These are phyloP conservation scores for Fragaria ananassa DNA, from an alignment of 306 rosid species.

Conservation along the genomic window DNA sequence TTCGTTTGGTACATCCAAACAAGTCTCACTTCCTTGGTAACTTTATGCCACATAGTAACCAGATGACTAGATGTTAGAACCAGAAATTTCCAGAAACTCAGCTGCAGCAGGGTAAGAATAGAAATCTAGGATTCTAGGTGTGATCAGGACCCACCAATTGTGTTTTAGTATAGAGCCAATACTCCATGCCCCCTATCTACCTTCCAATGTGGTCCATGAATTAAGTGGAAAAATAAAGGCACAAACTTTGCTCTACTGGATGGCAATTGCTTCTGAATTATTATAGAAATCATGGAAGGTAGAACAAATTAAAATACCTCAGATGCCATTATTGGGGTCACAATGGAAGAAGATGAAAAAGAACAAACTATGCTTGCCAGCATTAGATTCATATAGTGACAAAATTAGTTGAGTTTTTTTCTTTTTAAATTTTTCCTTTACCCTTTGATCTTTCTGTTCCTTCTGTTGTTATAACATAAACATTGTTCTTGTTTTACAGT, in stretches of 20 bases:
- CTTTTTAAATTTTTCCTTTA: not conserved
- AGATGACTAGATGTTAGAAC: not conserved
- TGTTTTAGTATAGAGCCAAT: slow-evolving; percentile 5
- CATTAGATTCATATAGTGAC: slow-evolving; percentile 10
- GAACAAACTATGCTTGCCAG: slow-evolving; percentile 29
- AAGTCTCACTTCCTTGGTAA: not conserved
- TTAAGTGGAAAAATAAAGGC: slow-evolving; percentile 1
- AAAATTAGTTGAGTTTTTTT: slow-evolving; percentile 19
- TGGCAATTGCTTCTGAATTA: slow-evolving; percentile 10
- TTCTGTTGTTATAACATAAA: not conserved
- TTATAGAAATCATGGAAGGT: slow-evolving; percentile 23
- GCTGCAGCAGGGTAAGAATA: not conserved
- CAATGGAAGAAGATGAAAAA: slow-evolving; percentile 24
- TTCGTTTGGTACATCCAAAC: slow-evolving; percentile 6
- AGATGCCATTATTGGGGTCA: slow-evolving; percentile 17
- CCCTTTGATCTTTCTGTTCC: not conserved
- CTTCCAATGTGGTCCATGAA: slow-evolving; percentile 17
- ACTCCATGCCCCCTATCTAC: slow-evolving; percentile 20
- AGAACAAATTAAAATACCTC: slow-evolving; percentile 25
- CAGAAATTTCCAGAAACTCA: not conserved
- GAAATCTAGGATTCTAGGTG: not conserved
- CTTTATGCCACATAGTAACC: slow-evolving; percentile 1
- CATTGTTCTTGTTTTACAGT: slow-evolving; percentile 38
- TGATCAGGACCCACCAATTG: slow-evolving; percentile 8
- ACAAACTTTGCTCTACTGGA: not conserved